Base-by-base conservation (phyloP, 140 eudicot species). In the Bidens hawaiensis region DNA sequence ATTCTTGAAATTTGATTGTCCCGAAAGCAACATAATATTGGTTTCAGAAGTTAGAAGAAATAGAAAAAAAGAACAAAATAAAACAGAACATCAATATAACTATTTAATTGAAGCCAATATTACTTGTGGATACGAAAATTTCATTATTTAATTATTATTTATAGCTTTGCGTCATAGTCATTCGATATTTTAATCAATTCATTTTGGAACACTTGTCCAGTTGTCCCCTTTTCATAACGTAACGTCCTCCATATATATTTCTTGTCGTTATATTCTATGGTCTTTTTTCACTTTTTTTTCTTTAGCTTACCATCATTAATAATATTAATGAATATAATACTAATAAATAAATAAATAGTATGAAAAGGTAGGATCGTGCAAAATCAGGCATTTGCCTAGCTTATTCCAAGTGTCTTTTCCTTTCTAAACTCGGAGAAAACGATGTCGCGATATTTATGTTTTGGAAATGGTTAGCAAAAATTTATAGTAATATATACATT, bases 121-220 rank as follows among this genome's bases (percentile, higher is more conserved):
- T 23, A 52, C 1, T 22, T 41, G 67, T 61, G 54, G 67, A n/a
- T 61, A 36, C 14, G 14, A 24, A 40, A 40, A 3, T 61, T 41
- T 15, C 23, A n/a, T 61, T 41, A 14, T 43, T 41, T 23, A 21
- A 22, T 6, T 41, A 18, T 60, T 34, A 6, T 21, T 18, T 60
- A 15, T 31, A 45, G 45, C 43, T 13, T 27, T 30, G 25, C n/a
- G 42, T 28, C 25, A 56, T 45, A 56, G 28, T 52, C 45, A 8
- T 28, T 56, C 40, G 25, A 56, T n/a, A 30, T 12, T 60, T 18
- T 60, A 60, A 60, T 38, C 49, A 21, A 60, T 19, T 21, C 1
- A 21, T 60, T 58, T 41, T 41, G 67, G 23, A 23, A 23, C 67
- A 41, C 67, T 42, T 40, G 51, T 22, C 24, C 67, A 41, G 53